Evolutionary conservation across 75 land plant species (phyloP).

Genomic region (Pinus taeda): DNA sequence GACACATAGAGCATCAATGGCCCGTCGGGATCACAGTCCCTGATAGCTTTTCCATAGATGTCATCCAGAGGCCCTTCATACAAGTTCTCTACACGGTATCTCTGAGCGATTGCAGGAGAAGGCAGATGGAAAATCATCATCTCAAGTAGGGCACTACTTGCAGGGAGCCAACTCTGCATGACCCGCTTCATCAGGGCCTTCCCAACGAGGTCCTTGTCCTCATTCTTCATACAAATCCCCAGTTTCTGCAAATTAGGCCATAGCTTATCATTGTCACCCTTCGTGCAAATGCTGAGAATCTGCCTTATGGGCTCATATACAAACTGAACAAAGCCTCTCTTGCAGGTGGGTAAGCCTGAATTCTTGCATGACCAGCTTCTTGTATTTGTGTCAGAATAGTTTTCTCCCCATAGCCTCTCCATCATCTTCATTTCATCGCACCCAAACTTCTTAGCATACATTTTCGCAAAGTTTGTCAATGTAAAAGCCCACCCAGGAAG

Average conservation of each 20-base stretch:
- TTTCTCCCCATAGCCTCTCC: slow-evolving; percentile 98
- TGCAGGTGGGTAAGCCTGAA: slow-evolving; percentile 71
- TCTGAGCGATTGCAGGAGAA: slow-evolving; percentile 76
- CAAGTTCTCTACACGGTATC: slow-evolving; percentile 80
- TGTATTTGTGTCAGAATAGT: slow-evolving; percentile 84
- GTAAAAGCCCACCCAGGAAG: too few relatives aligned
- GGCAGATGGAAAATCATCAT: slow-evolving; percentile 91
- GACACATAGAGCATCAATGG: slow-evolving; percentile 74
- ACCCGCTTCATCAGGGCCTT: slow-evolving; percentile 85
- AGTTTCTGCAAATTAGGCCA: slow-evolving; percentile 87
- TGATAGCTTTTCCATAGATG: slow-evolving; percentile 68
- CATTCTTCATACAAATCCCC: slow-evolving; percentile 55
- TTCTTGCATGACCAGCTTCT: slow-evolving; percentile 87
- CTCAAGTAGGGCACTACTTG: slow-evolving; percentile 68
- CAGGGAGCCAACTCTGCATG: slow-evolving; percentile 89
- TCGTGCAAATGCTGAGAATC: slow-evolving; percentile 79
- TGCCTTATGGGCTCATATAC: slow-evolving; percentile 92
- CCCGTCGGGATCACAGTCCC: slow-evolving; percentile 76
- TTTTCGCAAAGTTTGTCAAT: too few relatives aligned
- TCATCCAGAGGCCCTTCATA: slow-evolving; percentile 82
- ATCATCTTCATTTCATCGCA: slow-evolving; percentile 90
- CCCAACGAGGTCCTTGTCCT: slow-evolving; percentile 75
- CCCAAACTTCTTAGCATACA: too few relatives aligned
- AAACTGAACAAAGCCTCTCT: slow-evolving; percentile 89
- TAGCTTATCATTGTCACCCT: slow-evolving; percentile 88